phyloP scores from a whole-genome alignment of 306 rosid genomes.

The Notholithocarpus densiflorus region DNA sequence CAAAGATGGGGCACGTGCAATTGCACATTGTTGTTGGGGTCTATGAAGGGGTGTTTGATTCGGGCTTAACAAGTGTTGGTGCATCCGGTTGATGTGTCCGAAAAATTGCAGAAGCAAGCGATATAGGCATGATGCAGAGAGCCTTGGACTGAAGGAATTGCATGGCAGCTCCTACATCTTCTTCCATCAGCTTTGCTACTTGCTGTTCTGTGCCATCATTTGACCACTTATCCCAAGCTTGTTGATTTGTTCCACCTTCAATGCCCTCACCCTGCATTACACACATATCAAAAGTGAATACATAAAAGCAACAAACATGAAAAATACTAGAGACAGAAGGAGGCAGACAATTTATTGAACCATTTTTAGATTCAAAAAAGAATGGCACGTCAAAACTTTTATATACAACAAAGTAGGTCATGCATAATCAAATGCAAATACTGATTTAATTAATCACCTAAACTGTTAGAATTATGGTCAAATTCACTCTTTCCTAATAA shows the following conservation, averaged over 20 bases:
- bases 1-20: constrained; percentile 7
- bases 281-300: neutral
- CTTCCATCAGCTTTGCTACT: constrained; percentile 98
- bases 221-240: constrained; percentile 96
- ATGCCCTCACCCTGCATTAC: constrained; percentile 54
- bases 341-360: neutral
- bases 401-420: neutral
- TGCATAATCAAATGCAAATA: neutral
- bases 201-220: constrained; percentile 91
- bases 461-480: too few relatives aligned
- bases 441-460: neutral
- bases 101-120: constrained; percentile 92
- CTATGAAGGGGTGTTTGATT: constrained; percentile 69
- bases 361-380: neutral
- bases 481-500: too few relatives aligned
- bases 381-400: neutral
- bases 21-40: neutral
- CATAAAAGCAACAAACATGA: constrained; percentile 1
- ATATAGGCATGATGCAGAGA: constrained; percentile 96
- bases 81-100: constrained; percentile 65
- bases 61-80: constrained; percentile 58
- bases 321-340: neutral
- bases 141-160: constrained; percentile 96
- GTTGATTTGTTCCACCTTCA: constrained; percentile 57
- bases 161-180: constrained; percentile 98